phyloP scores from a whole-genome alignment of 2,329 filamentous ascomycete species.

The Macrophomina tecta region DNA sequence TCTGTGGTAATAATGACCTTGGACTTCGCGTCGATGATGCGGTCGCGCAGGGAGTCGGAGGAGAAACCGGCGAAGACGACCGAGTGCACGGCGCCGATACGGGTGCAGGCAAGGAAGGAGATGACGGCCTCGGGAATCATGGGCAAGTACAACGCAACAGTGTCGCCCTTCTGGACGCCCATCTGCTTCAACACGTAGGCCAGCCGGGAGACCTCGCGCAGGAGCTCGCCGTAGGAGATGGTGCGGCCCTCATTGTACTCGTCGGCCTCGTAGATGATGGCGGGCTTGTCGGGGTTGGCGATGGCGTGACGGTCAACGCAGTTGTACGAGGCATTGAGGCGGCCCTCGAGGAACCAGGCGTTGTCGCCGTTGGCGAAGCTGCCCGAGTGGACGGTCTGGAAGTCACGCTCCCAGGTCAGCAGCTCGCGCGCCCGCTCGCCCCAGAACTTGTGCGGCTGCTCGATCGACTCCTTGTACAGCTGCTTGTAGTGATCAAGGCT shows the following conservation, averaged over 20 bases:
- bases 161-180: slow-evolving; percentile 96
- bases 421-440: slow-evolving; percentile 83
- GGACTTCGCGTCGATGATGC: slow-evolving; percentile 87
- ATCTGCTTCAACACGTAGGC: slow-evolving; percentile 91
- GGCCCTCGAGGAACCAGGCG: slow-evolving; percentile 94
- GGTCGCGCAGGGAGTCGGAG: slow-evolving; percentile 91
- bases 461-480: slow-evolving; percentile 83
- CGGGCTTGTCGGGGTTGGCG: slow-evolving; percentile 88
- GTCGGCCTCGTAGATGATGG: slow-evolving; percentile 98
- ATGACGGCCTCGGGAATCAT: slow-evolving; percentile 98
- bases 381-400: slow-evolving; percentile 84
- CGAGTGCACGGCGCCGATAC: slow-evolving; percentile 95
- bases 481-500: slow-evolving; percentile 67
- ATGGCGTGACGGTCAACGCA: slow-evolving; percentile 96
- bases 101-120: slow-evolving; percentile 86
- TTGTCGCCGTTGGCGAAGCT: slow-evolving; percentile 79
- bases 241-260: slow-evolving; percentile 85
- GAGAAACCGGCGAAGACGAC: slow-evolving; percentile 98
- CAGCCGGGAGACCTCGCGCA: slow-evolving; percentile 86
- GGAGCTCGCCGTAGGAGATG: slow-evolving; percentile 90
- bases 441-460: slow-evolving; percentile 90
- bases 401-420: slow-evolving; percentile 88
- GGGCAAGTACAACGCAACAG: slow-evolving; percentile 94
- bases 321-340: slow-evolving; percentile 95
- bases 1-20: slow-evolving; percentile 97